Percentiles rank a stretch among this genome's conserved stretches.
Conservation (phyloP, 2,329 filamentous ascomycete genomes). For the Coniochaeta prunicola region DNA sequence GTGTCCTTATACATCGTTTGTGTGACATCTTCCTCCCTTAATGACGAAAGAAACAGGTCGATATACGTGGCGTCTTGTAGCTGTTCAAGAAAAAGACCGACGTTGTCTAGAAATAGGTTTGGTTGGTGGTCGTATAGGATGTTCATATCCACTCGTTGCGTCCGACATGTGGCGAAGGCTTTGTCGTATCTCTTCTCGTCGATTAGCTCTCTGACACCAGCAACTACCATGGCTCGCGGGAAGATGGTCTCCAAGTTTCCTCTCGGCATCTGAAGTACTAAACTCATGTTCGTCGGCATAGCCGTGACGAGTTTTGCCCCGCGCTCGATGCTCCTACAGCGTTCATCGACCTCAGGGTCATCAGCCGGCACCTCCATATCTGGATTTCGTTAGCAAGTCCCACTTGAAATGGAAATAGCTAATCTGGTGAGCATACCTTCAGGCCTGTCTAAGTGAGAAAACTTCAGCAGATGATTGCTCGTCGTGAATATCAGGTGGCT, state of each 20-base stretch:
- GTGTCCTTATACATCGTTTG: constrained; percentile 93
- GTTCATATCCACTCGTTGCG: constrained; percentile 95
- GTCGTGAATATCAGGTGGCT: constrained; percentile 89
- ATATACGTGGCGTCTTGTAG: constrained; percentile 75
- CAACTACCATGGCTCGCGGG: constrained; percentile 84
- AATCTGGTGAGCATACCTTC: constrained; percentile 43
- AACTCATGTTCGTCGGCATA: constrained; percentile 77
- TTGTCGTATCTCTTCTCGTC: constrained; percentile 72
- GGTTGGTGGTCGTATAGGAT: constrained; percentile 93
- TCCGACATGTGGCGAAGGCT: constrained; percentile 83
- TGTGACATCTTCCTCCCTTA: constrained; percentile 86
- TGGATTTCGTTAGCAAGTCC: constrained; percentile 21
- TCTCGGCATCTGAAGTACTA: constrained; percentile 90
- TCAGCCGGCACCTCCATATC: constrained; percentile 78
- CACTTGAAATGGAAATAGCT: too few species aligned
- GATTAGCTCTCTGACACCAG: constrained; percentile 77
- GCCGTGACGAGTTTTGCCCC: constrained; percentile 82
- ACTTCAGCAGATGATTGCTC: constrained; percentile 86
- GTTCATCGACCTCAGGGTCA: constrained; percentile 84
- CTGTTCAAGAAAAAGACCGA: constrained; percentile 75
- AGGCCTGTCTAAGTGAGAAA: constrained; percentile 68
- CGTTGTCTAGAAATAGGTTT: constrained; percentile 70
- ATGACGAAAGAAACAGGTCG: constrained; percentile 82
- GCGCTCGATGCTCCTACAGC: constrained; percentile 86
- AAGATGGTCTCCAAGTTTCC: constrained; percentile 95